Base-by-base conservation (phyloP, 306 rosid genomes). In the Pyrus betulifolia region DNA sequence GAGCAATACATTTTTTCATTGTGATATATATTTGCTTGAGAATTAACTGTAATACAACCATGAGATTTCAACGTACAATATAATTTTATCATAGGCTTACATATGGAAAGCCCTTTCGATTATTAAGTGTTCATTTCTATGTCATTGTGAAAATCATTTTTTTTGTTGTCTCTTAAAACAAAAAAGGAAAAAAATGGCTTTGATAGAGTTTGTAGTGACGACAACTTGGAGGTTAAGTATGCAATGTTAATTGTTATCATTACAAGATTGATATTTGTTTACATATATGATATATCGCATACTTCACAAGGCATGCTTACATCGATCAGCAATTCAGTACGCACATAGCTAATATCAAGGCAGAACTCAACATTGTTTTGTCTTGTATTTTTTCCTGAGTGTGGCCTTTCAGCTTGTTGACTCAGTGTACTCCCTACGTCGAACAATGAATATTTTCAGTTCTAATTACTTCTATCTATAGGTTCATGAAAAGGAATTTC, bases 401-500 rank as follows among this genome's bases (percentile, higher is more conserved):
- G 62, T 8, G 13, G 35, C 18, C 27, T 23, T 60, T 60, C 31
- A 60, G 31, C 14, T 27, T 25, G 35, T 13, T 60, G 15, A 27
- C 1, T 60, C 18, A 25, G 66, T 12, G 45, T 10, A 42, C 45
- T 42, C 45, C 12, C 21, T 23, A 11, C 17, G 8, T 25, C 15
- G 28, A 23, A 60, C 33, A 60, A 25, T 25, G 33, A 60, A 25
- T 25, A 25, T 25, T 60, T 60, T 25, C 11, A 5, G n/a, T 60
- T 58, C 63, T 22, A 58, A 4, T 58, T 58, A 9, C 45, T 42
- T 42, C 28, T 82, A 74, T 71, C 12, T 42, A 42, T 87, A 94
- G 98, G 92, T 89, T 75, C 96, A 92, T 75, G 96, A 89, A 78
- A 94, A 92, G 88, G 93, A 90, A 72, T 90, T 86, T 89, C 88